These are phyloP conservation scores for Iris pallida DNA, from an alignment of 116 monocot species.

Conservation along the genomic window DNA sequence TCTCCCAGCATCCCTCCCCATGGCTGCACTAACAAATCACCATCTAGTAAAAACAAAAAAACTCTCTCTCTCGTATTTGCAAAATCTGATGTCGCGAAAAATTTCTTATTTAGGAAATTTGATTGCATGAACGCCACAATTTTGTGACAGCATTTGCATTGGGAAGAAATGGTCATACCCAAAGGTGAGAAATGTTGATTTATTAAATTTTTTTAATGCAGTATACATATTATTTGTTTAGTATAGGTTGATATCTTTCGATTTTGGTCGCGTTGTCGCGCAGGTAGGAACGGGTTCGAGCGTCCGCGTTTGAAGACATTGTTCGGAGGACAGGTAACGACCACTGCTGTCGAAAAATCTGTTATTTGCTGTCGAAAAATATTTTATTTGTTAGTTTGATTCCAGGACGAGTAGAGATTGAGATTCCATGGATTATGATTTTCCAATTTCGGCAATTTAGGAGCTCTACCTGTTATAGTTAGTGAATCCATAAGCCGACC, in stretches of 20 bases:
- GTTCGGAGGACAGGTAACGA: conserved; percentile 14
- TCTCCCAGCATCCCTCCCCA: not conserved
- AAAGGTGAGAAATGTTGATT: not conserved
- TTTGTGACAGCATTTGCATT: not conserved
- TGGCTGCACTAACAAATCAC: not conserved
- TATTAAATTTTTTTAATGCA: too few species aligned
- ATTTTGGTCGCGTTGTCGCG: not conserved
- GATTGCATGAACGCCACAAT: not conserved
- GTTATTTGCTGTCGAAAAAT: too few species aligned
- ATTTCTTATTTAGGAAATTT: not conserved
- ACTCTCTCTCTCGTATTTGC: not conserved
- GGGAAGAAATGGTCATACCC: not conserved
- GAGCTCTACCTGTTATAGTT: not conserved
- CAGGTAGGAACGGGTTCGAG: conserved; percentile 28
- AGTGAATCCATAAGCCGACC: not conserved
- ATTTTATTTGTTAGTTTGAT: too few species aligned
- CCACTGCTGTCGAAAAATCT: too few species aligned
- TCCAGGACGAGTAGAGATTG: not conserved
- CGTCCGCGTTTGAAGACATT: conserved; percentile 11
- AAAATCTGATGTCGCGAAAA: too few species aligned
- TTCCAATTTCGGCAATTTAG: not conserved
- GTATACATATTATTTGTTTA: not conserved
- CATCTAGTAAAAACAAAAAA: not conserved
- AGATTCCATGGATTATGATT: not conserved
- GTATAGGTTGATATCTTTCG: not conserved